phyloP scores from a whole-genome alignment of 164 flowering plant species.

The Amborella trichopoda region DNA sequence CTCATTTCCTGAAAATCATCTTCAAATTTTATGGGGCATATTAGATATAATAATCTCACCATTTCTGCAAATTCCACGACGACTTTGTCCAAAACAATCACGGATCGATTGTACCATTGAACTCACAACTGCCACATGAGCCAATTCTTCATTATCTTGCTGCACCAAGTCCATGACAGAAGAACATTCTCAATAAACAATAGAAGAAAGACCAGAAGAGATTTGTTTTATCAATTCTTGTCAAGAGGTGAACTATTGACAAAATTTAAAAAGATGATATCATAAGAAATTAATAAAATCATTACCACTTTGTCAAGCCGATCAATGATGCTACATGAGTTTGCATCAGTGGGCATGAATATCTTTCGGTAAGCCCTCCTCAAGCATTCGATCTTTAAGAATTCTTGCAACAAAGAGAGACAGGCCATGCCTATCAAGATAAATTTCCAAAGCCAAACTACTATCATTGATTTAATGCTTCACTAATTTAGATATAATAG shows the following conservation, averaged over 20 bases:
- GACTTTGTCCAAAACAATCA: constrained; percentile 47
- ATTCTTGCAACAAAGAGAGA: too few relatives aligned
- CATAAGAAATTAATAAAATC: too few relatives aligned
- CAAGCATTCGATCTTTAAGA: constrained; percentile 59
- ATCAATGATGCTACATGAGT: constrained; percentile 38
- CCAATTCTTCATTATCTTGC: constrained; percentile 47
- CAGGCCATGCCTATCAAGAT: too few relatives aligned
- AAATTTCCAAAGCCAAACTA: too few relatives aligned
- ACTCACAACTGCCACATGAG: constrained; percentile 33
- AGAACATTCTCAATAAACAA: background rate
- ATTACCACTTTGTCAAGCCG: constrained; percentile 65
- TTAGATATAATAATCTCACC: too few relatives aligned
- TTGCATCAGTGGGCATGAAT: constrained; percentile 48
- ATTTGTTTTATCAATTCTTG: too few relatives aligned
- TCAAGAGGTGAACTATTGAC: too few relatives aligned
- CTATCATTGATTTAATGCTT: too few relatives aligned
- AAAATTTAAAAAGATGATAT: too few relatives aligned
- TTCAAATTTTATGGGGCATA: too few relatives aligned
- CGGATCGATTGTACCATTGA: constrained; percentile 77
- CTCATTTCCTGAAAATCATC: too few relatives aligned
- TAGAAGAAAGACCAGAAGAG: background rate
- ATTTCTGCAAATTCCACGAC: constrained; percentile 97
- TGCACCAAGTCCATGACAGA: constrained; percentile 9
- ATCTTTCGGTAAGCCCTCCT: constrained; percentile 62
- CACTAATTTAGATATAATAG: too few relatives aligned